Evolutionary conservation across 1,284 basidiomycete genomes (phyloP).

Genomic region (Leccinum pachyderme): DNA sequence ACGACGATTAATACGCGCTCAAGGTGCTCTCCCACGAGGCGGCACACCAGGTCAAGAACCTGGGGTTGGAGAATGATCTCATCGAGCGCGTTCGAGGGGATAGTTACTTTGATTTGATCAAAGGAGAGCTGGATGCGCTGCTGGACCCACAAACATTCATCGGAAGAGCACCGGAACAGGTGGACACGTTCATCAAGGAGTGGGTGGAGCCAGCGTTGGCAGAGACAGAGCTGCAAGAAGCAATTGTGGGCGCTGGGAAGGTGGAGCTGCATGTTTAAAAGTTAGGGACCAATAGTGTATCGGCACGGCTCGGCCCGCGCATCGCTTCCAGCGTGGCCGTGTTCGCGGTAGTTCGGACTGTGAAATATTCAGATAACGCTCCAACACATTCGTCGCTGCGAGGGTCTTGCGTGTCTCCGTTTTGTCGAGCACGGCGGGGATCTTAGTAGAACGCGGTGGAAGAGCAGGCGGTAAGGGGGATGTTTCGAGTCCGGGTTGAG

Average conservation of each 20-base stretch:
- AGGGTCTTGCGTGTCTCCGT: neutral
- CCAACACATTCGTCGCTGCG: neutral
- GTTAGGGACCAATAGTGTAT: neutral
- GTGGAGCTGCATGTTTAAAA: conserved; percentile 51
- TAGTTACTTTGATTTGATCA: conserved; percentile 63
- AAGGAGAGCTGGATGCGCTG: conserved; percentile 60
- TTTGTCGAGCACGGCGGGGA: neutral
- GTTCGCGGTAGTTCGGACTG: conserved; percentile 18
- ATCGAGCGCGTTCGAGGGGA: conserved; percentile 82
- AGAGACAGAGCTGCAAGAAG: conserved; percentile 60
- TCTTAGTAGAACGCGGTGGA: conserved; percentile 1
- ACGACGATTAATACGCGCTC: conserved; percentile 10
- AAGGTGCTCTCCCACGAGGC: conserved; percentile 94
- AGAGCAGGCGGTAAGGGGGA: neutral
- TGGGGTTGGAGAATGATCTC: conserved; percentile 95
- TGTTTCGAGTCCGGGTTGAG: neutral
- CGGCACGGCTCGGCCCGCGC: conserved; percentile 18
- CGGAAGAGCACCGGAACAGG: conserved; percentile 90
- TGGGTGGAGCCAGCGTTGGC: conserved; percentile 90
- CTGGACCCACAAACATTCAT: conserved; percentile 86
- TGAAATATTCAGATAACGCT: conserved; percentile 26
- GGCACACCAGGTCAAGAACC: conserved; percentile 90
- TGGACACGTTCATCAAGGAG: conserved; percentile 83
- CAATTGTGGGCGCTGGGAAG: conserved; percentile 47
- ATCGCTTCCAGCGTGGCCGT: conserved; percentile 15